Evolutionary conservation across 257 asterid genomes (phyloP), one percentile per base, ranked within the genome.

Genomic region (Petrea volubilis): DNA sequence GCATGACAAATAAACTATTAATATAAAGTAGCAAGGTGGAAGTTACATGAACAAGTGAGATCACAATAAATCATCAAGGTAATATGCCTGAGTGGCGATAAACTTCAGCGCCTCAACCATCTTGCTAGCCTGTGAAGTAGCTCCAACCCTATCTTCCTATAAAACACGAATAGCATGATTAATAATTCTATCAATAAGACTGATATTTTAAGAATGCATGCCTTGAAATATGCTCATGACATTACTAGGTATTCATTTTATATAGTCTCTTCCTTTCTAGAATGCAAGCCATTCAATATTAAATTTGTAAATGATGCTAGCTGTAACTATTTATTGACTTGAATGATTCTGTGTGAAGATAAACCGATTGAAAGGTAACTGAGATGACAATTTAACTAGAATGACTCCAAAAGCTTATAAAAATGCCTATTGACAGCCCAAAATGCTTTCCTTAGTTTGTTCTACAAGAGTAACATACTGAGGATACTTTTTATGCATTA

Each of bases 81-180:
- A 67, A 53, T 40, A 46, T 82, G 86, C 97, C 96, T 92, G 99
- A 57, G 96, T 75, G 5, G 97, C 96, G 60, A 89, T 63, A 82
- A 87, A 92, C 78, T 95, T 95, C 86, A 90, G 66, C 36, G 87
- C 82, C 88, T 95, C 99, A 59, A 88, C 87, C 95, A 92, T 92
- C 88, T 90, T 92, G 86, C 83, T 84, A 40, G 98, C 96, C 85
- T 88, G 97, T 64, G 93, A 79, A 78, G 83, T 83, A 62, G 98
- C 95, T 12, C 86, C 80, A 60, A 49, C 79, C 77, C 91, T 82
- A 66, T 92, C 99, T 72, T 84, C 97, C 99, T 95, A 51, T 67
- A 79, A 66, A 80, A 73, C 70, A 80, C 64, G 74, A 74, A 57
- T 69, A 67, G 51, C 78, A 68, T 59, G 58, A 64, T 72, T 74